Conservation (phyloP, 805 yeast species). For the Yamadazyma kitorensis region DNA sequence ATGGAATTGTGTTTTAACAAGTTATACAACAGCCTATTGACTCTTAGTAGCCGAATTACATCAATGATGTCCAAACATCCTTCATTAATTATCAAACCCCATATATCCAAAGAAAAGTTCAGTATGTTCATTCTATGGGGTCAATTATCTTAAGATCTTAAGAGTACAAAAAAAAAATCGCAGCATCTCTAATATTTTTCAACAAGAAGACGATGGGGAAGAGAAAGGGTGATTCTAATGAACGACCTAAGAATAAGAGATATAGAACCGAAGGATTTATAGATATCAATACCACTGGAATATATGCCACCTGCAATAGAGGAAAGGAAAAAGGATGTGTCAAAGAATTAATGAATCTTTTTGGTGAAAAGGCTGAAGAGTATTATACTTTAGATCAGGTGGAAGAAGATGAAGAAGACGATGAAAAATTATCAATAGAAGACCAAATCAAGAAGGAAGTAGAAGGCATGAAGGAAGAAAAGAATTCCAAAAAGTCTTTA, state of each 20-base stretch:
- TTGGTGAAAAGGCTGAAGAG: slow-evolving; percentile 40
- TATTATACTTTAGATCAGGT: slow-evolving; percentile 25
- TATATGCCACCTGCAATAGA: slow-evolving; percentile 86
- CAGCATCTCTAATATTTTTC: background rate
- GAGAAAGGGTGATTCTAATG: slow-evolving; percentile 20
- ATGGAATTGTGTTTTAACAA: slow-evolving; percentile 11
- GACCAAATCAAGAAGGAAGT: slow-evolving; percentile 72
- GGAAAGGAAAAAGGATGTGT: slow-evolving; percentile 75
- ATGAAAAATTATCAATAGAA: slow-evolving; percentile 57
- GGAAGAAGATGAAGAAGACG: slow-evolving; percentile 19
- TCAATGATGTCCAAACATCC: slow-evolving; percentile 12
- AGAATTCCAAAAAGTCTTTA: slow-evolving; percentile 42
- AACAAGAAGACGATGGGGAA: slow-evolving; percentile 22
- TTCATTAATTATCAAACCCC: slow-evolving; percentile 13
- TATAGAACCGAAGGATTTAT: slow-evolving; percentile 52
- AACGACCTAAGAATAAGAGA: slow-evolving; percentile 29
- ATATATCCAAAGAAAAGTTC: slow-evolving; percentile 16
- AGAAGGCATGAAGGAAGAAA: slow-evolving; percentile 51
- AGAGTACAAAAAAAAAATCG: background rate
- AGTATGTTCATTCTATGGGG: slow-evolving; percentile 5
- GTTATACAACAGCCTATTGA: slow-evolving; percentile 5
- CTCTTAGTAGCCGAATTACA: slow-evolving; percentile 9
- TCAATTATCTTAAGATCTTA: too few species aligned
- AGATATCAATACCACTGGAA: slow-evolving; percentile 84
- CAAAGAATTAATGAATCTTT: slow-evolving; percentile 63